A percentile compares a stretch with the other conserved stretches of the same genome.
phyloP scores from a whole-genome alignment of 2,329 filamentous ascomycete genomes.

The Helotiales sp. region DNA sequence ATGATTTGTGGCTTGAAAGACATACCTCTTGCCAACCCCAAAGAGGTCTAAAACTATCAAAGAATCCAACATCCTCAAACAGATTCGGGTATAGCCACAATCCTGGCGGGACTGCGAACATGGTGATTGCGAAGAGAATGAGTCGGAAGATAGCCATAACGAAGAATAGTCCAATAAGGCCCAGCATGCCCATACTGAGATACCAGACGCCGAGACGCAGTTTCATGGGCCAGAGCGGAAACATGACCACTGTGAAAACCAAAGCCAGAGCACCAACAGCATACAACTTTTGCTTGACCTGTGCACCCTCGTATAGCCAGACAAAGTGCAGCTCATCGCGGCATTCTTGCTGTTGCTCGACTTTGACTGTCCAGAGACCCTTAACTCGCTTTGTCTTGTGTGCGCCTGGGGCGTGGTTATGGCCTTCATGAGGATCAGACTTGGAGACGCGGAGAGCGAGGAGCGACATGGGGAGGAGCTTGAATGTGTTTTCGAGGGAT shows the following conservation, averaged over 20 bases:
- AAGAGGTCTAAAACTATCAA: conserved; percentile 93
- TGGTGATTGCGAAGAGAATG: conserved; percentile 91
- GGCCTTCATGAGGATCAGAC: conserved; percentile 75
- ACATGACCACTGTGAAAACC: conserved; percentile 90
- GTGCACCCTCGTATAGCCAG: conserved; percentile 93
- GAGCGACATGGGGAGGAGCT: conserved; percentile 91
- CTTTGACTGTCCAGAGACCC: conserved; percentile 93
- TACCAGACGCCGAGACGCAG: conserved; percentile 96
- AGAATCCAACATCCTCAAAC: conserved; percentile 98
- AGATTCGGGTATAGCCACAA: conserved; percentile 98
- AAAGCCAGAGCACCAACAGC: conserved; percentile 79
- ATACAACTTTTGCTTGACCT: conserved; percentile 93
- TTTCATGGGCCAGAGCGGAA: conserved; percentile 93
- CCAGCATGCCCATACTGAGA: conserved; percentile 90
- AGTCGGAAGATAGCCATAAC: conserved; percentile 96
- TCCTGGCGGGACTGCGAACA: conserved; percentile 82
- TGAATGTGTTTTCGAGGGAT: conserved; percentile 91
- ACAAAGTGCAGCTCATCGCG: conserved; percentile 90
- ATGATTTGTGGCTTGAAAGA: conserved; percentile 28
- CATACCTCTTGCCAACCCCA: conserved; percentile 98
- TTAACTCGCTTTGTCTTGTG: conserved; percentile 89
- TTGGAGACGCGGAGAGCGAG: conserved; percentile 90
- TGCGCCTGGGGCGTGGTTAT: conserved; percentile 64
- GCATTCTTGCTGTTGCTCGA: conserved; percentile 94
- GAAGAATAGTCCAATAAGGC: conserved; percentile 91